phyloP scores from a whole-genome alignment of 176 grass and related monocot genomes.

The Hordeum marinum region DNA sequence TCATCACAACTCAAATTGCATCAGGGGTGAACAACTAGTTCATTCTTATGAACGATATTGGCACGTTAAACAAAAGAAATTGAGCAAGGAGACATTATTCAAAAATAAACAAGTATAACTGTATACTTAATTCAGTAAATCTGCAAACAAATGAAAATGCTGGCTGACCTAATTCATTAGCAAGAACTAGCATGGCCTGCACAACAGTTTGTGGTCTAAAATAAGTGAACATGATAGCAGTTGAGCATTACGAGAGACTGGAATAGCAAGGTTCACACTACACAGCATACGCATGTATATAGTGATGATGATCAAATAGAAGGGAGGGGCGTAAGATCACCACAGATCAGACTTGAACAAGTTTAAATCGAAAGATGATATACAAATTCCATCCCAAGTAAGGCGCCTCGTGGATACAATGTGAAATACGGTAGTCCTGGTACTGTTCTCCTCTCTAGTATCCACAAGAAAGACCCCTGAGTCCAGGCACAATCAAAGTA shows the following conservation, averaged over 20 bases:
- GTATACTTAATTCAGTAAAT: background rate
- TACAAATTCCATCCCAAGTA: slow-evolving; percentile 31
- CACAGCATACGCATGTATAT: background rate
- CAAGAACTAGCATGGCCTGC: background rate
- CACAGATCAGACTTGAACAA: slow-evolving; percentile 37
- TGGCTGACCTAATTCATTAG: background rate
- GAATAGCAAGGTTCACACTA: background rate
- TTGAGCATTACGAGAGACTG: background rate
- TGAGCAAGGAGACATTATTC: background rate
- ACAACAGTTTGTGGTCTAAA: background rate
- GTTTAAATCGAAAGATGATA: slow-evolving; percentile 40
- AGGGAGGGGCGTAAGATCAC: slow-evolving; percentile 14
- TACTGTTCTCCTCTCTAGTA: slow-evolving; percentile 44
- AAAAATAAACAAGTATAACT: background rate
- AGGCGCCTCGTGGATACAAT: slow-evolving; percentile 36
- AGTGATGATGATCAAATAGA: slow-evolving; percentile 29
- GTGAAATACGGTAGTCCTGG: slow-evolving; percentile 29
- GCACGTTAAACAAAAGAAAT: background rate
- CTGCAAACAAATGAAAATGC: background rate
- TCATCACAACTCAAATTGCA: background rate
- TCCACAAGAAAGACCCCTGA: slow-evolving; percentile 43
- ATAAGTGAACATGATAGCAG: background rate
- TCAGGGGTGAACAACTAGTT: background rate
- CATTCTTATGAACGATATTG: background rate
- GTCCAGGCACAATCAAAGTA: slow-evolving; percentile 40